Conservation (phyloP, 306 rosid species). For the Macrotyloma uniflorum region DNA sequence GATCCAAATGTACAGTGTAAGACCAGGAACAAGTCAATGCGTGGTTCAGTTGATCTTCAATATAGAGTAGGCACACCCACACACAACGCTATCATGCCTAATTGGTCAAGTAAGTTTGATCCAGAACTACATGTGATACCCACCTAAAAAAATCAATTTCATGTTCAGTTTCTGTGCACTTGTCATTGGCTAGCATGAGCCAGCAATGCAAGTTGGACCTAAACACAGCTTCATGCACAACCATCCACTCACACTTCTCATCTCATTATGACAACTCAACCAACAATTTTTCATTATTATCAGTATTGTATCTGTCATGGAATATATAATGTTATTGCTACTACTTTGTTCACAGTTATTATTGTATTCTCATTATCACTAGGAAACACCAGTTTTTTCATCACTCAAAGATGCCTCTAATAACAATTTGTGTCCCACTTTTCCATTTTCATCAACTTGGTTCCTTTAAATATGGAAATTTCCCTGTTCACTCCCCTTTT, state of each 20-base stretch:
- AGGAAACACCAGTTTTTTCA: background rate
- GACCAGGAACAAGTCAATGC: conserved; percentile 48
- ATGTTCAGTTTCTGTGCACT: conserved; percentile 37
- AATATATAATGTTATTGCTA: background rate
- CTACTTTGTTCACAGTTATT: conserved; percentile 14
- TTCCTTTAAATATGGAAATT: conserved; percentile 7
- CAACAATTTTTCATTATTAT: background rate
- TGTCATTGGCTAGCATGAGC: conserved; percentile 27
- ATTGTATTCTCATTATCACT: background rate
- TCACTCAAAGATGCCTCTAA: background rate
- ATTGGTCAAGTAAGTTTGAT: conserved; percentile 37
- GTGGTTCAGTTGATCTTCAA: conserved; percentile 14
- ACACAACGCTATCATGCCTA: conserved; percentile 33
- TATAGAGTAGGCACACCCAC: conserved; percentile 39
- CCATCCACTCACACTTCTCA: conserved; percentile 37
- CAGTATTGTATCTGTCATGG: background rate
- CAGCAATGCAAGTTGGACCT: conserved; percentile 36
- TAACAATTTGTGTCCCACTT: conserved; percentile 33
- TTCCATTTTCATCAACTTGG: conserved; percentile 14
- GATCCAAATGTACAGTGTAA: conserved; percentile 26
- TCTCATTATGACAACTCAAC: conserved; percentile 40
- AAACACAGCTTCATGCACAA: conserved; percentile 31
- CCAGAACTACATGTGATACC: conserved; percentile 40
- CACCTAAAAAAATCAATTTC: conserved; percentile 46
- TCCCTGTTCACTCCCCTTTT: background rate